phyloP scores from a whole-genome alignment of 2,329 filamentous ascomycete genomes.

The Cytospora schulzeri region DNA sequence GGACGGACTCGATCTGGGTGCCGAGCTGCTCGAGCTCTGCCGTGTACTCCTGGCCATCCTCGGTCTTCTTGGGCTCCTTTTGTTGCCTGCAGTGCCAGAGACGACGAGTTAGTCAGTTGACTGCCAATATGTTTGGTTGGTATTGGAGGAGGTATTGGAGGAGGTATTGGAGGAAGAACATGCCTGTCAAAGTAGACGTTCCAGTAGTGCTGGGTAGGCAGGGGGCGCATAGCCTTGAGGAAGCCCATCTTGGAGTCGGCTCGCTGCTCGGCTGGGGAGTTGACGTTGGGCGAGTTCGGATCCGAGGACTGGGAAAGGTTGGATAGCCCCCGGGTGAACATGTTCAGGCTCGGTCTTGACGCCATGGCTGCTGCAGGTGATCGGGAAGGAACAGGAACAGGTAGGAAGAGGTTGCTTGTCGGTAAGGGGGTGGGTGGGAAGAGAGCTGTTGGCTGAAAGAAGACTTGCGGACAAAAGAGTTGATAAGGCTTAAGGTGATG shows the following conservation, averaged over 20 bases:
- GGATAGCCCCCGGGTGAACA: slow-evolving; percentile 64
- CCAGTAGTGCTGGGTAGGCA: slow-evolving; percentile 81
- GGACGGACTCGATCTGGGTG: slow-evolving; percentile 72
- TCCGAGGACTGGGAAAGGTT: slow-evolving; percentile 61
- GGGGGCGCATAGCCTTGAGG: slow-evolving; percentile 69
- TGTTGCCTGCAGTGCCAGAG: slow-evolving; percentile 40
- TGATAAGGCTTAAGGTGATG: background rate
- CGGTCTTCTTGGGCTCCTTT: slow-evolving; percentile 47
- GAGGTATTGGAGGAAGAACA: slow-evolving; percentile 29
- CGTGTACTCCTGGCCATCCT: slow-evolving; percentile 50
- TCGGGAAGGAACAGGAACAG: background rate
- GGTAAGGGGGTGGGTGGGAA: slow-evolving; percentile 8
- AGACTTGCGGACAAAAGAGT: slow-evolving; percentile 8
- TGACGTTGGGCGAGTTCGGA: slow-evolving; percentile 60
- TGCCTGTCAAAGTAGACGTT: slow-evolving; percentile 69
- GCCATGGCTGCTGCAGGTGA: slow-evolving; percentile 50
- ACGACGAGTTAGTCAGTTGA: slow-evolving; percentile 14
- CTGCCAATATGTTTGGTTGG: slow-evolving; percentile 6
- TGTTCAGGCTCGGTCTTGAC: slow-evolving; percentile 52
- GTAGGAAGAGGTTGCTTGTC: background rate
- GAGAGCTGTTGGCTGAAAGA: slow-evolving; percentile 3
- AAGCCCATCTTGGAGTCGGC: slow-evolving; percentile 84
- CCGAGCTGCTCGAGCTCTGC: slow-evolving; percentile 63
- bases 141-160: background rate
- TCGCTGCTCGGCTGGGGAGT: slow-evolving; percentile 71